Evolutionary conservation across 768 basidiomycete species (phyloP).

Genomic region (Hypholoma fasciculare): DNA sequence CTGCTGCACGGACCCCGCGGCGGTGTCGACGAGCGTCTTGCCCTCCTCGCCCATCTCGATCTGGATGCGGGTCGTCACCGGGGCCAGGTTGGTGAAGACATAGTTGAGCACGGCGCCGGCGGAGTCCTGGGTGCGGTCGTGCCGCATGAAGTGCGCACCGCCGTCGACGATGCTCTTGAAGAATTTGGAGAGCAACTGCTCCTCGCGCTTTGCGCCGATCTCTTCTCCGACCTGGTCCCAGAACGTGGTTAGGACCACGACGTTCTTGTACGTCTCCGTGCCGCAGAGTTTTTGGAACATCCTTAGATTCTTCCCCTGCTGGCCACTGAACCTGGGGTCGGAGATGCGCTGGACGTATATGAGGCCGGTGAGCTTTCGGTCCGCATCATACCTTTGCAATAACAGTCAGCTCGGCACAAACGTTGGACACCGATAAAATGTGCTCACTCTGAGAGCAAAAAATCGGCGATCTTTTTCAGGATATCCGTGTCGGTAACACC

Average conservation of each 20-base stretch:
- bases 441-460: conserved; percentile 12
- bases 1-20: neutral
- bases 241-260: neutral
- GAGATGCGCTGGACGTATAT: neutral
- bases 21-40: conserved; percentile 34
- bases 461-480: conserved; percentile 31
- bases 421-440: neutral
- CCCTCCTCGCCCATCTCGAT: conserved; percentile 15
- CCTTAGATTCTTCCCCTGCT: conserved; percentile 33
- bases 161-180: conserved; percentile 28
- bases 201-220: neutral
- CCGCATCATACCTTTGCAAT: too few relatives aligned
- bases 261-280: conserved; percentile 30
- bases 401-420: too few relatives aligned
- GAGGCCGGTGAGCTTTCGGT: neutral
- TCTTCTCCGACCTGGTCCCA: neutral
- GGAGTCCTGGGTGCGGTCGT: conserved; percentile 28
- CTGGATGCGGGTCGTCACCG: conserved; percentile 11
- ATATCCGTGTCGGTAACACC: conserved; percentile 33
- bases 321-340: neutral
- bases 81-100: conserved; percentile 16
- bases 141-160: conserved; percentile 39
- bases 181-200: neutral
- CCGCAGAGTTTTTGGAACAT: conserved; percentile 48
- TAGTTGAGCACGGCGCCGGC: conserved; percentile 30